Conservation (phyloP, 768 basidiomycete species). For the Lepiota brunneoincarnata region DNA sequence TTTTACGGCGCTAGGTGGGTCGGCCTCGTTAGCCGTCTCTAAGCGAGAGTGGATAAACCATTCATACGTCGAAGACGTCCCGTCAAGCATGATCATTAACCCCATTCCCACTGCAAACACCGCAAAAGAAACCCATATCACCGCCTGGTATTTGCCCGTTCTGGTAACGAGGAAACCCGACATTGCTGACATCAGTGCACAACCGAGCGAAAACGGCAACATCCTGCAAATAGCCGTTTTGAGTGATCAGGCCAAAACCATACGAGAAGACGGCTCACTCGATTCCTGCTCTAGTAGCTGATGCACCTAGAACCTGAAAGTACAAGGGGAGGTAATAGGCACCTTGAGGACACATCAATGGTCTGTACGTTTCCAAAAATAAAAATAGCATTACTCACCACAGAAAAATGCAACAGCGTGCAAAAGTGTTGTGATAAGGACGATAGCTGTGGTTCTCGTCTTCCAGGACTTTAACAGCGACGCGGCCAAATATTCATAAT, state of each 20-base stretch:
- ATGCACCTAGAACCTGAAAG: conserved; percentile 75
- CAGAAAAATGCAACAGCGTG: conserved; percentile 66
- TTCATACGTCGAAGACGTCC: conserved; percentile 48
- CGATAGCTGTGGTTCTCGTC: conserved; percentile 71
- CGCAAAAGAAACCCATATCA: conserved; percentile 62
- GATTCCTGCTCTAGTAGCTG: conserved; percentile 68
- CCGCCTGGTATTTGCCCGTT: conserved; percentile 53
- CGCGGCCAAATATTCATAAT: background rate
- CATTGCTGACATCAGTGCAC: conserved; percentile 48
- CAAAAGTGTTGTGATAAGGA: conserved; percentile 56
- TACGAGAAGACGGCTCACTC: conserved; percentile 37
- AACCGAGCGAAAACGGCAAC: conserved; percentile 70
- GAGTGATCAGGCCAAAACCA: background rate
- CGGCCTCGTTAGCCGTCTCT: background rate
- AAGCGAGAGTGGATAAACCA: background rate
- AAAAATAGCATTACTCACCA: conserved; percentile 24
- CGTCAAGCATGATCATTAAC: conserved; percentile 68
- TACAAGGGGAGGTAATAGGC: conserved; percentile 75
- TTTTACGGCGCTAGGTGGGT: conserved; percentile 51
- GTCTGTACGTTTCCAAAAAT: background rate
- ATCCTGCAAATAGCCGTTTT: conserved; percentile 41
- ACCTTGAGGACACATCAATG: conserved; percentile 23
- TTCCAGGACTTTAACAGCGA: conserved; percentile 18
- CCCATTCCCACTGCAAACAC: conserved; percentile 65
- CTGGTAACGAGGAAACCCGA: conserved; percentile 58